Evolutionary conservation across 2,329 filamentous ascomycete genomes (phyloP).

Genomic region (Pseudogymnoascus sp.): DNA sequence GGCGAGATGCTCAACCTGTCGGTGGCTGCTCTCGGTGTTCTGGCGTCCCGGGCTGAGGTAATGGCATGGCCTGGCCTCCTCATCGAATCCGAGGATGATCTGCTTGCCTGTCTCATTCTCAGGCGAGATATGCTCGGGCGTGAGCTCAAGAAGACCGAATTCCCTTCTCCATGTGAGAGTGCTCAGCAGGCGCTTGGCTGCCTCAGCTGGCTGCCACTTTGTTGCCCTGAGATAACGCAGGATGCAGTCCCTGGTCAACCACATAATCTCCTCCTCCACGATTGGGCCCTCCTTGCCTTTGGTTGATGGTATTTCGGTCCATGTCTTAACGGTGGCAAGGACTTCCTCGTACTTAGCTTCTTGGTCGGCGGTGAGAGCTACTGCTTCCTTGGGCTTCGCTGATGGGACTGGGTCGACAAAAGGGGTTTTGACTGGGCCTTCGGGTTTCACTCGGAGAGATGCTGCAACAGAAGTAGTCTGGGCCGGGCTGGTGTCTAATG

Average conservation of each 20-base stretch:
- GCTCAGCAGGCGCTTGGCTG: conserved; percentile 68
- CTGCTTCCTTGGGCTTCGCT: conserved; percentile 38
- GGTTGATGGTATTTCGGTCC: conserved; percentile 61
- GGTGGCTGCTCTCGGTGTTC: conserved; percentile 79
- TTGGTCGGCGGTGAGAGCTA: conserved; percentile 63
- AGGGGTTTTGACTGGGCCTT: conserved; percentile 34
- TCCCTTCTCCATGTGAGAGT: conserved; percentile 86
- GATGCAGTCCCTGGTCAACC: conserved; percentile 86
- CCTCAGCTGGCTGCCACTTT: conserved; percentile 74
- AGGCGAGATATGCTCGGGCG: conserved; percentile 77
- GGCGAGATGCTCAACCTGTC: conserved; percentile 87
- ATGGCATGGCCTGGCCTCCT: conserved; percentile 74
- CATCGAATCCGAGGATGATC: conserved; percentile 80
- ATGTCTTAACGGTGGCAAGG: conserved; percentile 60
- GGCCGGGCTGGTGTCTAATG: background rate
- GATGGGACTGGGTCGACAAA: conserved; percentile 33
- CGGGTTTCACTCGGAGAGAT: conserved; percentile 20
- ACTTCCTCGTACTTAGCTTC: conserved; percentile 72
- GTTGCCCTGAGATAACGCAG: conserved; percentile 88
- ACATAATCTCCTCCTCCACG: conserved; percentile 74
- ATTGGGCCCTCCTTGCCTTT: conserved; percentile 54
- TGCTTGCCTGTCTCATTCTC: conserved; percentile 98
- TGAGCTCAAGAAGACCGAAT: conserved; percentile 69
- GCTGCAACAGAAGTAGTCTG: conserved; percentile 12
- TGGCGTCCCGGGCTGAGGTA: conserved; percentile 86